Conservation (phyloP, 192 early-diverging fungal species). For the Entomortierella lignicola region DNA sequence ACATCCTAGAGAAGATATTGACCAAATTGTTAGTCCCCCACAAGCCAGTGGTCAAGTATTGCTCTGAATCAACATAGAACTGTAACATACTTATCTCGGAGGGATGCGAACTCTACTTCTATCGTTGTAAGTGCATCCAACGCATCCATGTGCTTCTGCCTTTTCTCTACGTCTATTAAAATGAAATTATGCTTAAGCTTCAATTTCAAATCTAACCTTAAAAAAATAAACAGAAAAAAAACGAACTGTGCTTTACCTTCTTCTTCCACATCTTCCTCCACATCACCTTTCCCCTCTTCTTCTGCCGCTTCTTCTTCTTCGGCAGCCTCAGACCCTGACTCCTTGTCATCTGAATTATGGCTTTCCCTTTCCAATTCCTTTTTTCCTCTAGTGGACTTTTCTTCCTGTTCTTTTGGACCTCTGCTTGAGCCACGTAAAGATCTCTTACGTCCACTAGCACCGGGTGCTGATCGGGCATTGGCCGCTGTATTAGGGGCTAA, state of each 20-base stretch:
- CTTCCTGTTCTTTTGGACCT: conserved; percentile 19
- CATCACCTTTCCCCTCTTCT: conserved; percentile 11
- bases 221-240: not conserved
- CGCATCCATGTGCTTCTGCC: conserved; percentile 59
- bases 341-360: conserved; percentile 22
- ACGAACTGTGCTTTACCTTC: conserved; percentile 19
- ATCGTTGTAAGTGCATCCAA: conserved; percentile 62
- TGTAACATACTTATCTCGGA: conserved; percentile 62
- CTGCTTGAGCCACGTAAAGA: conserved; percentile 23
- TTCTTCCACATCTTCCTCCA: conserved; percentile 29
- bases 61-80: too few species aligned
- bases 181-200: not conserved
- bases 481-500: not conserved
- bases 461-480: not conserved
- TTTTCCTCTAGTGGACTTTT: not conserved
- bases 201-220: not conserved
- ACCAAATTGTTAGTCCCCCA: too few species aligned
- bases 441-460: conserved; percentile 14
- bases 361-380: conserved; percentile 1
- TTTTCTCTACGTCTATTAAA: conserved; percentile 56
- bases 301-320: conserved; percentile 42
- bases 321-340: conserved; percentile 21
- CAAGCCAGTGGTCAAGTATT: too few species aligned
- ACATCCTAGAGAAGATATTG: conserved; percentile 55
- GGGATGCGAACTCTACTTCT: conserved; percentile 65